Conservation (phyloP, 2,329 filamentous ascomycete species). For the Teratosphaeria epicoccoides region DNA sequence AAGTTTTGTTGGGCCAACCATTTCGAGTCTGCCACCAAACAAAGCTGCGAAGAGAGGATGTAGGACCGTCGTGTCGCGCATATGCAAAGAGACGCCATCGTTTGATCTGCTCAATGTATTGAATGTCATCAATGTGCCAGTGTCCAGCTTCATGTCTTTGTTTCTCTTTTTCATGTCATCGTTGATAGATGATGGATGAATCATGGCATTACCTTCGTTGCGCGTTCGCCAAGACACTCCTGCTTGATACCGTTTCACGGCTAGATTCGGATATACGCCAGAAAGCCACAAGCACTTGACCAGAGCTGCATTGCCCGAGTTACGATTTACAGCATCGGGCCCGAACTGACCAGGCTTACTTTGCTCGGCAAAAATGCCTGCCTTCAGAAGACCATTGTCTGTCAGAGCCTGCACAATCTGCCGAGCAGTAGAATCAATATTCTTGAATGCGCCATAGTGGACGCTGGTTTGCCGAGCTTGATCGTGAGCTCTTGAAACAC, state of each 20-base stretch:
- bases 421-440: conserved; percentile 26
- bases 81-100: conserved; percentile 11
- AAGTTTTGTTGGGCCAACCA: conserved; percentile 14
- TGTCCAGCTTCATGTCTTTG: conserved; percentile 7
- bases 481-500: conserved; percentile 19
- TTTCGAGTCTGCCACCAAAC: conserved; percentile 22
- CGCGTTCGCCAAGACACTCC: conserved; percentile 17
- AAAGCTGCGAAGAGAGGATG: conserved; percentile 20
- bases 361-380: conserved; percentile 1
- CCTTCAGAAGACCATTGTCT: conserved; percentile 26
- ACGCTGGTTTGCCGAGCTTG: conserved; percentile 26
- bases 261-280: conserved; percentile 38
- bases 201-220: conserved; percentile 16
- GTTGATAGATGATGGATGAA: conserved; percentile 22
- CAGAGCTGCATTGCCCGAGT: conserved; percentile 33
- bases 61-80: conserved; percentile 19
- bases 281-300: conserved; percentile 39
- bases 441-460: conserved; percentile 27
- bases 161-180: conserved; percentile 5
- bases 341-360: conserved; percentile 8
- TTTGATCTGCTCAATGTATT: conserved; percentile 2
- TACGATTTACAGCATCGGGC: conserved; percentile 30
- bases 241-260: conserved; percentile 16
- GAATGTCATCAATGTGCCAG: conserved; percentile 9
- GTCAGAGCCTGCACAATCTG: conserved; percentile 31